Percentiles rank a stretch among this genome's conserved stretches.
These are phyloP conservation scores for Cladosporium sp. DNA, from an alignment of 2,329 filamentous ascomycete genomes.

Conservation along the genomic window DNA sequence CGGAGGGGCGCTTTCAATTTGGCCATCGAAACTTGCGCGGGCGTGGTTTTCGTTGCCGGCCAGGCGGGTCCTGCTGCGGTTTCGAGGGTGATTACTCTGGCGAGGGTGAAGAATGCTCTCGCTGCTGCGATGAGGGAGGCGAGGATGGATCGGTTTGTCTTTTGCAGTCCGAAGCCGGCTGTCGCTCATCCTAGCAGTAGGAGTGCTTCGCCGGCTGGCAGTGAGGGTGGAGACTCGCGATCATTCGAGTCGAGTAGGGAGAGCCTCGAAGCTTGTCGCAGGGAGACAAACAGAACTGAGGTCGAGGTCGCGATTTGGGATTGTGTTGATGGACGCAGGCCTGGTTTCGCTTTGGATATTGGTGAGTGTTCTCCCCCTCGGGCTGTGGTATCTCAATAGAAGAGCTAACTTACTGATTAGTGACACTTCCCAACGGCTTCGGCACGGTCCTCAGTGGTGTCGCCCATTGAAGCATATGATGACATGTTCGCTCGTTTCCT, in stretches of 20 bases:
- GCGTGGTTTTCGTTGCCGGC: constrained; percentile 43
- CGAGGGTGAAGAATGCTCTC: constrained; percentile 34
- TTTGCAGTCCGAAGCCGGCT: constrained; percentile 31
- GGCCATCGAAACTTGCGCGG: constrained; percentile 38
- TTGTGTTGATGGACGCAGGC: not conserved
- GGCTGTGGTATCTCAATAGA: too few relatives aligned
- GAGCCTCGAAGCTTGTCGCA: not conserved
- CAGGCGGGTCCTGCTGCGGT: not conserved
- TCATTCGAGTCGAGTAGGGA: not conserved
- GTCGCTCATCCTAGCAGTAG: too few relatives aligned
- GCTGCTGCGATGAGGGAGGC: constrained; percentile 37
- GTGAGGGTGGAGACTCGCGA: not conserved
- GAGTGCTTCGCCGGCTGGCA: constrained; percentile 21
- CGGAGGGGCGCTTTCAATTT: constrained; percentile 36
- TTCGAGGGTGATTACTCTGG: constrained; percentile 33
- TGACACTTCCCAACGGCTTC: constrained; percentile 2
- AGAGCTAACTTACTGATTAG: not conserved
- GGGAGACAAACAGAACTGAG: not conserved
- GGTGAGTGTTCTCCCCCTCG: not conserved
- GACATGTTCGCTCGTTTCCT: too few relatives aligned
- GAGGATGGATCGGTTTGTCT: constrained; percentile 39
- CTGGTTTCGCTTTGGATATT: constrained; percentile 1
- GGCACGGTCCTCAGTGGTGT: not conserved
- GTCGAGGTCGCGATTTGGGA: constrained; percentile 5
- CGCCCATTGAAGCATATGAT: not conserved